Evolutionary conservation across 345 rosid species (phyloP).

Genomic region (Cardamine chenopodiifolia): DNA sequence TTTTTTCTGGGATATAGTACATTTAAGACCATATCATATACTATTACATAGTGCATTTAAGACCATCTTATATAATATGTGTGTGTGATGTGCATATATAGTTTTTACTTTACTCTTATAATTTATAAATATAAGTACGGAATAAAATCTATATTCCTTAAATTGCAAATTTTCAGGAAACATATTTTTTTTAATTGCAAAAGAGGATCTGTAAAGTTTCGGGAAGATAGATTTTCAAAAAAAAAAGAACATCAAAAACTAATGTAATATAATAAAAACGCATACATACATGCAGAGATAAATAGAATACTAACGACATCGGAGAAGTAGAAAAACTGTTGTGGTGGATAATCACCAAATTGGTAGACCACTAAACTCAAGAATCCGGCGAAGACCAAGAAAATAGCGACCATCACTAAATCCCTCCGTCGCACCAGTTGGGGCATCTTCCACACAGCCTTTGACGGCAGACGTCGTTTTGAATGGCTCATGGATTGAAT

Average conservation of each 20-base stretch:
- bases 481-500: not conserved
- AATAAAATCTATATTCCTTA: not conserved
- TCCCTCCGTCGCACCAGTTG: not conserved
- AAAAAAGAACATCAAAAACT: not conserved
- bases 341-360: constrained; percentile 6
- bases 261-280: not conserved
- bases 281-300: not conserved
- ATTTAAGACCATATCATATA: too few relatives aligned
- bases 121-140: not conserved
- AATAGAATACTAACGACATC: constrained; percentile 17
- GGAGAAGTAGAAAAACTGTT: not conserved
- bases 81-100: not conserved
- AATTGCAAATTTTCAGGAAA: not conserved
- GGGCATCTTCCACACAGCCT: not conserved
- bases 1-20: too few relatives aligned
- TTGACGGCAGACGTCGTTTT: not conserved
- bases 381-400: not conserved
- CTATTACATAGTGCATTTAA: too few relatives aligned
- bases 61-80: too few relatives aligned
- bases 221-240: not conserved
- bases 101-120: not conserved
- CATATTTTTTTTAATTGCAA: not conserved
- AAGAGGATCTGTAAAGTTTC: not conserved
- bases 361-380: constrained; percentile 4
- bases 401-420: not conserved